These are phyloP conservation scores for Hanseniaspora valbyensis DNA, from an alignment of 805 yeast genomes.

Conservation along the genomic window DNA sequence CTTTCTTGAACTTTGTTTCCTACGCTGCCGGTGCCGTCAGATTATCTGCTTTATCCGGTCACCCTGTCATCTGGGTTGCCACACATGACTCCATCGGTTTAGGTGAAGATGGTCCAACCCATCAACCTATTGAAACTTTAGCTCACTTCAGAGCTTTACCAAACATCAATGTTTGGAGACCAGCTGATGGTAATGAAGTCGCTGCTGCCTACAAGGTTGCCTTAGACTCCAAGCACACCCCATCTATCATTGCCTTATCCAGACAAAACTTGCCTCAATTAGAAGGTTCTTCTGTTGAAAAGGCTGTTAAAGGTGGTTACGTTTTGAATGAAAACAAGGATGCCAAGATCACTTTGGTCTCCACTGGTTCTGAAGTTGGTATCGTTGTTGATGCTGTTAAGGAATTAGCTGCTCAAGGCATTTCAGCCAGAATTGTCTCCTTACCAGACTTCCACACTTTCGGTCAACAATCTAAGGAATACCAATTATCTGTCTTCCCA, in stretches of 20 bases:
- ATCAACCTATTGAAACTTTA: constrained; percentile 81
- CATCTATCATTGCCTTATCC: constrained; percentile 64
- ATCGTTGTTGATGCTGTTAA: constrained; percentile 74
- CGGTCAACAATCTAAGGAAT: constrained; percentile 69
- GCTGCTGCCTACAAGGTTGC: constrained; percentile 72
- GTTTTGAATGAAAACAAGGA: constrained; percentile 43
- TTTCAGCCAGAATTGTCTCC: constrained; percentile 75
- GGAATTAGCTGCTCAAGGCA: constrained; percentile 52
- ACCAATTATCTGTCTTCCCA: constrained; percentile 79
- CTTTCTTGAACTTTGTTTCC: constrained; percentile 86
- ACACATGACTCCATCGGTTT: constrained; percentile 84
- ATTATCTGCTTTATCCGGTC: constrained; percentile 72
- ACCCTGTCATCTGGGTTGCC: constrained; percentile 77
- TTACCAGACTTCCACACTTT: constrained; percentile 88
- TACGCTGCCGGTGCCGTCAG: constrained; percentile 83
- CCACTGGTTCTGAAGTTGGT: constrained; percentile 90
- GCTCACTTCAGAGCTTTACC: constrained; percentile 81
- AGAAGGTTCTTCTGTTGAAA: constrained; percentile 82
- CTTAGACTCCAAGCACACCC: constrained; percentile 50
- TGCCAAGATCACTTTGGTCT: constrained; percentile 61
- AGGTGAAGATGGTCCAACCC: constrained; percentile 92
- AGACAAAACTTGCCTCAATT: constrained; percentile 89
- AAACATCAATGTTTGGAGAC: constrained; percentile 79
- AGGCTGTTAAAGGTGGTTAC: constrained; percentile 93
- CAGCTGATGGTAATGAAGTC: constrained; percentile 84